Evolutionary conservation across 164 flowering plant species (phyloP).

Genomic region (Vitis cinerea): DNA sequence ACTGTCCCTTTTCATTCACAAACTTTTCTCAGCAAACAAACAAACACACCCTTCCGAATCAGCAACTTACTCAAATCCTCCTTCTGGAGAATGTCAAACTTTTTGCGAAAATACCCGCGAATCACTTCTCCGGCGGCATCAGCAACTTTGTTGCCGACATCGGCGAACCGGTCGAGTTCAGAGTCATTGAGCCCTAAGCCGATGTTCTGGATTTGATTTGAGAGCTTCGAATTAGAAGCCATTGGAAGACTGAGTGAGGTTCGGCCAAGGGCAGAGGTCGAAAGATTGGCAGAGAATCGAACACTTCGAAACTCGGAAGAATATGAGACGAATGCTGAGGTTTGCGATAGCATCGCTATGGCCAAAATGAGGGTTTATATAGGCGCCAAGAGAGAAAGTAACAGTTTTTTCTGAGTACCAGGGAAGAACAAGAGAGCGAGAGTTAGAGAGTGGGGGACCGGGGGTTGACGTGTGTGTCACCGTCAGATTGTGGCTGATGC

Average conservation of each 20-base stretch:
- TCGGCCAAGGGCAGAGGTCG: neutral
- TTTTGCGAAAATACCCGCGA: conserved; percentile 74
- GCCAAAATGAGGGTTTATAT: too few species aligned
- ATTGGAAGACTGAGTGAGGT: conserved; percentile 6
- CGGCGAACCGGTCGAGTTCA: conserved; percentile 51
- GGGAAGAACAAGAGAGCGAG: too few species aligned
- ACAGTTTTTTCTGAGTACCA: too few species aligned
- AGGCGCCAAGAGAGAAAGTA: too few species aligned
- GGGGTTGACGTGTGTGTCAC: too few species aligned
- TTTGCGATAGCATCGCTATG: too few species aligned
- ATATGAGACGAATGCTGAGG: too few species aligned
- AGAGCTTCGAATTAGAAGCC: conserved; percentile 24
- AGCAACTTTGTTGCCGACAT: conserved; percentile 67
- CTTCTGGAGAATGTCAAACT: conserved; percentile 78
- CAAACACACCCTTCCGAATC: neutral
- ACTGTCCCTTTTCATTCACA: neutral
- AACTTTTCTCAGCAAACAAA: neutral
- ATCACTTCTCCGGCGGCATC: conserved; percentile 92
- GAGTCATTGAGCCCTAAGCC: conserved; percentile 11
- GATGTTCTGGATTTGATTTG: conserved; percentile 11
- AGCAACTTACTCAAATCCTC: conserved; percentile 75
- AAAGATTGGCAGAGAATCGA: neutral
- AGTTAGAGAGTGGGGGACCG: too few species aligned
- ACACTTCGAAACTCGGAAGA: too few species aligned
- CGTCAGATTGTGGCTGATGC: too few species aligned